Percentiles rank a stretch among this genome's conserved stretches.
Conservation (phyloP, 495 filamentous ascomycete genomes). For the Trichocladium antarcticum region DNA sequence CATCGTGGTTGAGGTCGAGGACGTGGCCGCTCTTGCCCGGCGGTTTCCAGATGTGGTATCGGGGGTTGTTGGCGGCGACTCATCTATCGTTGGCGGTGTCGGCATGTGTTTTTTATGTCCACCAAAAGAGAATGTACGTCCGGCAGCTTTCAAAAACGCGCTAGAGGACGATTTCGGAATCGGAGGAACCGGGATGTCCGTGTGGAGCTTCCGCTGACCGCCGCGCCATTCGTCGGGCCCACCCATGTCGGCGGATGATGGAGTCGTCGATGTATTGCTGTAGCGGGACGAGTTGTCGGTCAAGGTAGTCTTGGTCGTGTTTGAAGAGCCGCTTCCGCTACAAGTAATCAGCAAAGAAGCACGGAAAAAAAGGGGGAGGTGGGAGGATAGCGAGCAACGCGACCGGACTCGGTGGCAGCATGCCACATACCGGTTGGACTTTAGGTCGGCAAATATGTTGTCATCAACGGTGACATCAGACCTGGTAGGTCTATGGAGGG, state of each 20-base stretch:
- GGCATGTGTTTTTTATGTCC: slow-evolving; percentile 39
- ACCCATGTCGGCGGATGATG: slow-evolving; percentile 56
- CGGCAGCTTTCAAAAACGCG: slow-evolving; percentile 52
- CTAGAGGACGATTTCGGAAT: slow-evolving; percentile 38
- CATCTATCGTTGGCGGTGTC: slow-evolving; percentile 35
- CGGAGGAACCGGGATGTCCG: slow-evolving; percentile 49
- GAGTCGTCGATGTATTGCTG: slow-evolving; percentile 62
- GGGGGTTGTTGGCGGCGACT: slow-evolving; percentile 29
- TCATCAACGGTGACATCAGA: slow-evolving; percentile 35
- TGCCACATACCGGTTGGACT: slow-evolving; percentile 42
- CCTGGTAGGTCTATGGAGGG: slow-evolving; percentile 17
- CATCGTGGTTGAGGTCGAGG: slow-evolving; percentile 51
- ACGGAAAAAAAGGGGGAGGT: not conserved
- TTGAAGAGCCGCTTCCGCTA: slow-evolving; percentile 55
- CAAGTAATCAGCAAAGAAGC: slow-evolving; percentile 16
- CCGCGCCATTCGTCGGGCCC: slow-evolving; percentile 44
- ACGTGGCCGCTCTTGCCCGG: slow-evolving; percentile 35
- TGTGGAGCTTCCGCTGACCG: slow-evolving; percentile 38
- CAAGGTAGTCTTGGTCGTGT: slow-evolving; percentile 50
- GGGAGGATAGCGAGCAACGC: not conserved
- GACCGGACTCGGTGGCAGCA: not conserved
- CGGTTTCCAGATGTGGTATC: slow-evolving; percentile 20
- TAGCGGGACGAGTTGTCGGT: slow-evolving; percentile 58
- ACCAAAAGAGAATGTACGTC: slow-evolving; percentile 66
- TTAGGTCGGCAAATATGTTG: slow-evolving; percentile 47